phyloP scores from a whole-genome alignment of 2,329 filamentous ascomycete species.

The Trichoderma semiorbis region DNA sequence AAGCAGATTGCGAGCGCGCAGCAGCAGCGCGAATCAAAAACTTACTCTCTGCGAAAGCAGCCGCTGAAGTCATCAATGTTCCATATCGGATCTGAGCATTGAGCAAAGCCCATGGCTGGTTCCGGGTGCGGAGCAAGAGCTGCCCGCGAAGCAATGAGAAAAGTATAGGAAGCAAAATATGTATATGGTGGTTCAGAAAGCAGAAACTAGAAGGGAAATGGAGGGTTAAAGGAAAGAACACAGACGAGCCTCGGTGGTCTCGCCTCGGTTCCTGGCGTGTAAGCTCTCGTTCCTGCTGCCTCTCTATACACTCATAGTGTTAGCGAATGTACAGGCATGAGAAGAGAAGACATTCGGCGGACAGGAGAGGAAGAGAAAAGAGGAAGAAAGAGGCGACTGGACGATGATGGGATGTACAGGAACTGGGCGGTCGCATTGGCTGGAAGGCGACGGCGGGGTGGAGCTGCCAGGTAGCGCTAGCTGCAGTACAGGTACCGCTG shows the following conservation, averaged over 20 bases:
- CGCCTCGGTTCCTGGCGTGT: constrained; percentile 17
- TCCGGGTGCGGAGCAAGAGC: background rate
- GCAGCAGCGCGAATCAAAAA: constrained; percentile 21
- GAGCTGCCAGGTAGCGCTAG: background rate
- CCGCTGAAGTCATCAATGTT: constrained; percentile 59
- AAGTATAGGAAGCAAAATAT: background rate
- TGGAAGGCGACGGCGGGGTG: background rate
- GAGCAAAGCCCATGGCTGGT: constrained; percentile 42
- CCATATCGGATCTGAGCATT: constrained; percentile 59
- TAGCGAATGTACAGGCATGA: background rate
- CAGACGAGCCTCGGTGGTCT: constrained; percentile 2
- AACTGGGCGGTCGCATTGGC: background rate
- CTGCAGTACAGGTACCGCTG: background rate
- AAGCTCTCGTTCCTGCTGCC: constrained; percentile 3
- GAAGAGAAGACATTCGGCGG: constrained; percentile 13
- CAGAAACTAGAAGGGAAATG: background rate
- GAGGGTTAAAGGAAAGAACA: background rate
- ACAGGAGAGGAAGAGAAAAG: constrained; percentile 20
- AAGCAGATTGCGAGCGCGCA: background rate
- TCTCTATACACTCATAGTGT: constrained; percentile 18
- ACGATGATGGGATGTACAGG: constrained; percentile 7
- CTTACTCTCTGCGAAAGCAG: constrained; percentile 67
- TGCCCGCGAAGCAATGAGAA: background rate
- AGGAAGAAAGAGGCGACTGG: constrained; percentile 7
- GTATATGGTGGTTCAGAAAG: background rate